Conservation (phyloP, 192 early-diverging fungal genomes). For the Bifiguratus adelaidae region DNA sequence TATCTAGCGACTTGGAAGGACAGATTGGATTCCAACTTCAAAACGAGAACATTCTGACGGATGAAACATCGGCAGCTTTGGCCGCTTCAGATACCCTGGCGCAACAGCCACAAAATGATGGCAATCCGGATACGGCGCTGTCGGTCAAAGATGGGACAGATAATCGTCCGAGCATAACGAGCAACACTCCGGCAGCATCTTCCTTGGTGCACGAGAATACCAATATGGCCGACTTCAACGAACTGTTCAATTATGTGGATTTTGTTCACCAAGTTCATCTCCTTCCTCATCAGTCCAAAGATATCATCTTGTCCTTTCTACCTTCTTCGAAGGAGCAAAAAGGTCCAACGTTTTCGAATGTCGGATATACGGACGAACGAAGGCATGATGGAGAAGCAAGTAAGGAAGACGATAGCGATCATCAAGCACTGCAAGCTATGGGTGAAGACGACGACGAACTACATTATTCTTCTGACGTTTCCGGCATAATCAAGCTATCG, state of each 20-base stretch:
- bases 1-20: constrained; percentile 65
- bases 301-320: constrained; percentile 74
- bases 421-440: constrained; percentile 13
- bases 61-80: constrained; percentile 24
- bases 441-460: constrained; percentile 44
- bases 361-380: constrained; percentile 1
- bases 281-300: constrained; percentile 48
- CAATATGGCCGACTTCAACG: constrained; percentile 60
- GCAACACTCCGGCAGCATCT: constrained; percentile 53
- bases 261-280: constrained; percentile 63
- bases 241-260: constrained; percentile 90
- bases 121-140: background rate
- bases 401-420: constrained; percentile 21
- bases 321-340: constrained; percentile 25
- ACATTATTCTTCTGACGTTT: no score
- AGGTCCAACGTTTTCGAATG: constrained; percentile 1
- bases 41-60: constrained; percentile 70
- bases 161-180: constrained; percentile 22
- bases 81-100: constrained; percentile 19
- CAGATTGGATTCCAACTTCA: constrained; percentile 79
- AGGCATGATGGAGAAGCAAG: constrained; percentile 13
- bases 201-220: constrained; percentile 20
- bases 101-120: background rate
- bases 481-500: no score
- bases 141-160: no score